Evolutionary conservation across 2,329 filamentous ascomycete genomes (phyloP).

Genomic region (Talaromyces sp.): DNA sequence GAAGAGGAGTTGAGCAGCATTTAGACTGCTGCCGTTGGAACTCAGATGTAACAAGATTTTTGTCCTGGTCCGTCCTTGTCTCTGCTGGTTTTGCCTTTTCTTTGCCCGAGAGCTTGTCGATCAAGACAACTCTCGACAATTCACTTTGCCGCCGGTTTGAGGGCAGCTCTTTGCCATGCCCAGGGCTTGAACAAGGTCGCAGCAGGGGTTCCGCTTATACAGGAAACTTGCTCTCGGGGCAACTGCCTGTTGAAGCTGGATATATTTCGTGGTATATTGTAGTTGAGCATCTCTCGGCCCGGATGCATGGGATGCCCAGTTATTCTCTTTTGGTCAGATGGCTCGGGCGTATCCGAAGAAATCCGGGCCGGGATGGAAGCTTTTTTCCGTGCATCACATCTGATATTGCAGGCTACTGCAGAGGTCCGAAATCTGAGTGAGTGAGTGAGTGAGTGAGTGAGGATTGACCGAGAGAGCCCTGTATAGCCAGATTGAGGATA

Average conservation of each 20-base stretch:
- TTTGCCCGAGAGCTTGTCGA: not conserved
- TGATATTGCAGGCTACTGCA: not conserved
- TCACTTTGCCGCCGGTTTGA: constrained; percentile 12
- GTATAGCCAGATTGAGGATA: not conserved
- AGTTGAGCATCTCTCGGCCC: constrained; percentile 30
- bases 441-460: too few relatives aligned
- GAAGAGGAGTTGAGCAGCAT: constrained; percentile 23
- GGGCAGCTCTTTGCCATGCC: constrained; percentile 9
- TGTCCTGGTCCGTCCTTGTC: not conserved
- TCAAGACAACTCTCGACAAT: constrained; percentile 8
- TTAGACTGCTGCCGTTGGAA: constrained; percentile 33
- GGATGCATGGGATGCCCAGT: constrained; percentile 26
- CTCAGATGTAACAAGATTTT: constrained; percentile 30
- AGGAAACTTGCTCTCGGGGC: constrained; percentile 28
- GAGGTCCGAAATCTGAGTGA: not conserved
- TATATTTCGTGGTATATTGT: constrained; percentile 33
- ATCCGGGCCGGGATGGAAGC: constrained; percentile 6
- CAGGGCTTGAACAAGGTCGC: constrained; percentile 21
- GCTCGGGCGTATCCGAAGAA: not conserved
- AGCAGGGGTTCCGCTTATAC: constrained; percentile 27
- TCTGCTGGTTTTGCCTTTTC: not conserved
- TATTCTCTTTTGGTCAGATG: not conserved
- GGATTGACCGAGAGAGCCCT: not conserved
- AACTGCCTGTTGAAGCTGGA: constrained; percentile 25
- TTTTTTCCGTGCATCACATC: constrained; percentile 6